Percentiles rank a stretch among this genome's conserved stretches.
These are phyloP conservation scores for Vararia minispora DNA, from an alignment of 768 basidiomycete genomes.

Conservation along the genomic window DNA sequence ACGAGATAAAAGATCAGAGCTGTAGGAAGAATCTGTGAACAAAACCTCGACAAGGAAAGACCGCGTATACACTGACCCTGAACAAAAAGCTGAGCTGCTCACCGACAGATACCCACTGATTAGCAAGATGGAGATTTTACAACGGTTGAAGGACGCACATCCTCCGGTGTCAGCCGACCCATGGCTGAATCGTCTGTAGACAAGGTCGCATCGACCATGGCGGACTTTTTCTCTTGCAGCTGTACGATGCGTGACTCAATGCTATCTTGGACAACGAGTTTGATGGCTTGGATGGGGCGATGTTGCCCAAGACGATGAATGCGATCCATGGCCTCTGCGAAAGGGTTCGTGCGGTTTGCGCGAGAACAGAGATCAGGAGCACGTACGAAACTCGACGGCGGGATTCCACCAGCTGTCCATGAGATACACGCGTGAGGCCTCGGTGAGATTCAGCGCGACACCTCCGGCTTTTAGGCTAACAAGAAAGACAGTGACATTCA, in stretches of 20 bases:
- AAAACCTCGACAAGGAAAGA: not conserved
- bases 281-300: constrained; percentile 87
- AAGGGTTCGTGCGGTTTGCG: constrained; percentile 1
- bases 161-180: constrained; percentile 85
- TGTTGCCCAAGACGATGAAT: constrained; percentile 95
- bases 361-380: not conserved
- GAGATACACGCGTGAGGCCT: constrained; percentile 87
- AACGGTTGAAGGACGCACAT: constrained; percentile 22
- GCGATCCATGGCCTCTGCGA: constrained; percentile 88
- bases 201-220: constrained; percentile 86
- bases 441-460: constrained; percentile 82
- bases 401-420: constrained; percentile 99
- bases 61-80: constrained; percentile 23
- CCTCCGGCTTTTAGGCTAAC: constrained; percentile 95
- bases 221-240: constrained; percentile 96
- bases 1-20: constrained; percentile 1
- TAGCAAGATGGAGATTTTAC: not conserved
- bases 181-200: constrained; percentile 83
- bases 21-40: no score
- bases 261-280: constrained; percentile 90
- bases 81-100: constrained; percentile 34
- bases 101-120: constrained; percentile 4
- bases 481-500: constrained; percentile 94
- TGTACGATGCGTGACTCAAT: constrained; percentile 95
- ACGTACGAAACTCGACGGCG: constrained; percentile 82